These are phyloP conservation scores for Endotrypanum monterogeii DNA, from an alignment of 208 protist species.

Conservation along the genomic window DNA sequence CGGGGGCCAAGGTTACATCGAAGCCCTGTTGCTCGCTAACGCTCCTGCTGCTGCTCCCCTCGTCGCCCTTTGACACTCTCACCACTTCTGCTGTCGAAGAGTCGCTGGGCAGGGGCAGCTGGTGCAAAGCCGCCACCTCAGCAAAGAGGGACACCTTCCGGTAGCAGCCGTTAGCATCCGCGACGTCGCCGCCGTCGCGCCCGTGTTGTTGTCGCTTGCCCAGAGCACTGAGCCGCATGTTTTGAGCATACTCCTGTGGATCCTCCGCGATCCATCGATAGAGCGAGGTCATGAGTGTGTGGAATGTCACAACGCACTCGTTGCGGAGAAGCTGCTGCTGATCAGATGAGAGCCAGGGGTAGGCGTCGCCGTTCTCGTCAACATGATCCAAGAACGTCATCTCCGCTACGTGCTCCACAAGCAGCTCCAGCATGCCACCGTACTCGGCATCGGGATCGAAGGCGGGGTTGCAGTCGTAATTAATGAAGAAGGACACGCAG, in stretches of 20 bases:
- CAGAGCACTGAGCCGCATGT: constrained; percentile 7
- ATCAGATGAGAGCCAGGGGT: constrained; percentile 64
- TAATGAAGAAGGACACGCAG: constrained; percentile 79
- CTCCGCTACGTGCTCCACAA: constrained; percentile 74
- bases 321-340: constrained; percentile 79
- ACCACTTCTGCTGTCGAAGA: not conserved
- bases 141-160: constrained; percentile 38
- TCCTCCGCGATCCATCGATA: constrained; percentile 81
- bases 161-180: constrained; percentile 29
- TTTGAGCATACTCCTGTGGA: constrained; percentile 53
- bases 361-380: constrained; percentile 34
- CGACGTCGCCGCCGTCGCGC: not conserved
- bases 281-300: constrained; percentile 65
- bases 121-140: constrained; percentile 10
- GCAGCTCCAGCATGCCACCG: constrained; percentile 76
- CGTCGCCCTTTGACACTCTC: not conserved
- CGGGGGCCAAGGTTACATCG: constrained; percentile 13
- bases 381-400: constrained; percentile 62
- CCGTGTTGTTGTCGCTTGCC: constrained; percentile 11
- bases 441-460: constrained; percentile 73
- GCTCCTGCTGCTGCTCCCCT: constrained; percentile 1
- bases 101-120: not conserved
- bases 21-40: not conserved
- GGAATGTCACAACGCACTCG: constrained; percentile 64
- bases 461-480: constrained; percentile 86